Evolutionary conservation across 2,329 filamentous ascomycete genomes (phyloP), one percentile per base, ranked within the genome.

Genomic region (Epichloe gansuensis): DNA sequence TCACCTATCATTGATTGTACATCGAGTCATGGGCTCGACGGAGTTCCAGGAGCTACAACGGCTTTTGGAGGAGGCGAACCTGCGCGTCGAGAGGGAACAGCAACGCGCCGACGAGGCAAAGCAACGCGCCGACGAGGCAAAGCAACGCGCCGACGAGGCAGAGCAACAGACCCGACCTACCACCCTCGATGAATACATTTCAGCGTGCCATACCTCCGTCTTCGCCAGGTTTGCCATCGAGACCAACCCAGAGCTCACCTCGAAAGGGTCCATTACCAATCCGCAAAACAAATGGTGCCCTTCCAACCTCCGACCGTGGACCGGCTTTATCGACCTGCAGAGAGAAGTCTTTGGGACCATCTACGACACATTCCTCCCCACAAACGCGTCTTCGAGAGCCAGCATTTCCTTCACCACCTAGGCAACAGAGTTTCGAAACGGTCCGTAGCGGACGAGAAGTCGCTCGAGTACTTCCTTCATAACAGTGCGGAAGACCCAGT

Each of bases 131-230:
- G 55, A 61, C 13, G 42, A 12, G 45, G 47, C 47, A 50, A 58
- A 66, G 52, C 47, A 59, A 48, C 55, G 55, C 21, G 56, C 60
- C 44, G 55, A 61, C 13, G 42, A 12, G 45, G 47, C 47, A 50
- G 58, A 66, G 52, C 47, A 59, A 48, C 55, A 64, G 48, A 31
- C 25, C 1, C 48, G 35, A 7, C 12, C 23, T 11, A 67, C 60
- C 8, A 67, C 62, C 44, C 51, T 69, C 15, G 43, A 61, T 12
- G 62, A 68, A 57, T 67, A 68, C 48, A 60, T 69, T 28, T 28
- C 51, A 37, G 56, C 59, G 11, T 68, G 57, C 52, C 63, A 69
- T 51, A 41, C 52, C 39, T 53, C 58, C 3, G 51, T 67, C 17
- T 63, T 59, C 25, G 44, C 59, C 11, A 57, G 57, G 11, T 55